Conservation (phyloP, 257 asterid genomes). For the Solanum chilense region DNA sequence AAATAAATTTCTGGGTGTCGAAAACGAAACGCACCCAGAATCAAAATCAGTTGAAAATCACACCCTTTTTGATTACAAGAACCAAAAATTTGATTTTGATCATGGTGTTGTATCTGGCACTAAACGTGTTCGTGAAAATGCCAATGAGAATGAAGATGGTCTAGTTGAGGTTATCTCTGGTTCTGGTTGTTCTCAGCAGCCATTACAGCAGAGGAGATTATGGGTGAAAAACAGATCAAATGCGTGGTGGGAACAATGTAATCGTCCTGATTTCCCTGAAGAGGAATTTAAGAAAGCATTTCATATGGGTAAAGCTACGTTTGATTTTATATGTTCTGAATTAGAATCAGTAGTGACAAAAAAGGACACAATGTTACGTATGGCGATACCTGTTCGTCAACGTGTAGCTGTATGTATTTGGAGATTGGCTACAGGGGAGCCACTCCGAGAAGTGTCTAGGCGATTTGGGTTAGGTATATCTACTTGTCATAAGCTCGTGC, state of each 20-base stretch:
- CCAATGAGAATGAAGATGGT: not conserved
- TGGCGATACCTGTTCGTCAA: slow-evolving; percentile 80
- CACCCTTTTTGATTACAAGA: not conserved
- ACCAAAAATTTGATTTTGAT: not conserved
- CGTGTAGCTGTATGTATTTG: slow-evolving; percentile 88
- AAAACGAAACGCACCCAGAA: not conserved
- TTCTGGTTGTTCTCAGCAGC: not conserved
- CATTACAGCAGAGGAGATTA: slow-evolving; percentile 31
- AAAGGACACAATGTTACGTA: slow-evolving; percentile 75
- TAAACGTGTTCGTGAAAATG: not conserved
- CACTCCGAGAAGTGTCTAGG: slow-evolving; percentile 77
- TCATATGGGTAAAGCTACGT: slow-evolving; percentile 63
- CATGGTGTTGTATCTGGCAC: not conserved
- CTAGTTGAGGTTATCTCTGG: not conserved
- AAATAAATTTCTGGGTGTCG: not conserved
- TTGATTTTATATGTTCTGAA: slow-evolving; percentile 54
- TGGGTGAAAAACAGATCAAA: slow-evolving; percentile 80
- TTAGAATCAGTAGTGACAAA: slow-evolving; percentile 60
- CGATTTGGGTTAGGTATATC: slow-evolving; percentile 86
- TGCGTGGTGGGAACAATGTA: slow-evolving; percentile 85
- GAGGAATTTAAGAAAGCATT: slow-evolving; percentile 57
- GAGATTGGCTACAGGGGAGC: slow-evolving; percentile 83
- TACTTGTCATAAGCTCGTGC: slow-evolving; percentile 79
- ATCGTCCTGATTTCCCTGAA: slow-evolving; percentile 51
- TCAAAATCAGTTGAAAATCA: not conserved